Conservation (phyloP, 2,329 filamentous ascomycete genomes). For the Trichoderma atrobrunneum region DNA sequence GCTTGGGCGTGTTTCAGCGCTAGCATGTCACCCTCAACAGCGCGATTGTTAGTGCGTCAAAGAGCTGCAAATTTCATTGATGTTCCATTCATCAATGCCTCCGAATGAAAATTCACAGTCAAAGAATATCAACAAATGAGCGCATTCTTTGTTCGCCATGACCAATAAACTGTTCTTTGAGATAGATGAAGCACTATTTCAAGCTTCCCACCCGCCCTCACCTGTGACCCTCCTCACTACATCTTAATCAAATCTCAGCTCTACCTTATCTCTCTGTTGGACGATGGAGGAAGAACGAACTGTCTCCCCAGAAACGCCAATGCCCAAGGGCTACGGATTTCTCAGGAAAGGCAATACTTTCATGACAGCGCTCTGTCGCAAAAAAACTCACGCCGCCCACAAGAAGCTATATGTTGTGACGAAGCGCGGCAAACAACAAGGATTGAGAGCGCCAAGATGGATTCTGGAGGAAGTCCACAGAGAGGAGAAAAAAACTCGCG, state of each 20-base stretch:
- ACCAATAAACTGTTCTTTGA: neutral
- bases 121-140: neutral
- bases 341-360: constrained; percentile 43
- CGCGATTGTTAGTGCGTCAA: neutral
- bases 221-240: neutral
- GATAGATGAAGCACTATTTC: neutral
- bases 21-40: neutral
- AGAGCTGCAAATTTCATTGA: neutral
- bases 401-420: constrained; percentile 39
- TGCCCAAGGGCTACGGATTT: constrained; percentile 41
- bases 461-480: constrained; percentile 31
- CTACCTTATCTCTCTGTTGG: neutral
- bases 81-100: neutral
- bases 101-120: neutral
- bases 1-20: neutral
- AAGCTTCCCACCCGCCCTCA: neutral
- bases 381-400: constrained; percentile 33
- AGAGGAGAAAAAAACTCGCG: constrained; percentile 32
- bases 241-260: neutral
- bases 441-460: constrained; percentile 39
- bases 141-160: neutral
- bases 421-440: constrained; percentile 27
- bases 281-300: constrained; percentile 22
- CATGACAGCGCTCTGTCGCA: constrained; percentile 41
- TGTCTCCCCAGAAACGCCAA: constrained; percentile 28